Evolutionary conservation across 768 basidiomycete genomes (phyloP), one percentile per base, ranked within the genome.

Genomic region (Naganishia antarctica): DNA sequence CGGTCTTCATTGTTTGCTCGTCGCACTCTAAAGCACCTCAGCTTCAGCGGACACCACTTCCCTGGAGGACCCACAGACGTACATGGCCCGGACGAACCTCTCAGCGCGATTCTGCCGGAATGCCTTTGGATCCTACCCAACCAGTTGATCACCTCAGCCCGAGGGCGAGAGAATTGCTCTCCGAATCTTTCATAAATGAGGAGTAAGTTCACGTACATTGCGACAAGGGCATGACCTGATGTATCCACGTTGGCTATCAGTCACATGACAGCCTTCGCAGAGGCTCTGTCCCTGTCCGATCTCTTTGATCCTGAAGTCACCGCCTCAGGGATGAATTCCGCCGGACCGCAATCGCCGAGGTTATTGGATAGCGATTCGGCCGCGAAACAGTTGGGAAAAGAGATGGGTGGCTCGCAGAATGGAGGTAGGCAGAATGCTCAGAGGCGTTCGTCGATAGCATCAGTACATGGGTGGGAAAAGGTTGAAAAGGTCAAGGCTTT

Each of bases 241-340:
- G 21, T 32, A 28, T 3, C 23, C 12, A 11, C 2, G 6, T 28
- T 40, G 28, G 9, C 26, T 26, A 25, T 2, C 64, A 86, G 84
- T 21, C 85, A 87, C 69, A 85, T 94, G 46, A 82, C 82, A 61
- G 86, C 89, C 1, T 96, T 94, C 74, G 83, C 83, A 21, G 82
- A 86, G 66, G 91, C 90, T 2, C 79, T 96, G 18, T 79, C 80
- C 23, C 76, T 83, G 0, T 86, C 87, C 59, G 88, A 89, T 57
- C 63, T 73, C 4, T 40, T 66, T 0, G 63, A 60, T 31, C 68
- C 62, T 71, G 78, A 79, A 40, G 78, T 78, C 90, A 0, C 63
- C 32, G 13, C 47, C 61, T 65, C 32, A 70, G 71, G 71, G 70
- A 70, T 32, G 69, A 62, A 47, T 25, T 48, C 61, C 0, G 45